A percentile compares a stretch with the other conserved stretches of the same genome.
phyloP scores from a whole-genome alignment of 1,284 basidiomycete species.

The Dichomitus squalens region DNA sequence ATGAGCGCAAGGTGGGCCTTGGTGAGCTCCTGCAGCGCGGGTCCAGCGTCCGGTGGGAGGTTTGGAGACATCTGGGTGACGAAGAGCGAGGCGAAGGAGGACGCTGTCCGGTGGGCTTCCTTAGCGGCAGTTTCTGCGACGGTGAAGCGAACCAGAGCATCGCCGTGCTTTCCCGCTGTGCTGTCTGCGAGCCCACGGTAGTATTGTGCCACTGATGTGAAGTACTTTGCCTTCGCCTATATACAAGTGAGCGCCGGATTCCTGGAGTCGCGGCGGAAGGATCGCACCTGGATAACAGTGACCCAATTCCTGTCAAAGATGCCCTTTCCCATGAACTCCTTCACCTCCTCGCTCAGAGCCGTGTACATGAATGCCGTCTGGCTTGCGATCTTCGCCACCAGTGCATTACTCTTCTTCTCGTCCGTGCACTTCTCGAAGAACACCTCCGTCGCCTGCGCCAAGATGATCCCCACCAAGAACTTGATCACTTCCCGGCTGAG shows the following conservation, averaged over 20 bases:
- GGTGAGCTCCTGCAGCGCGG: conserved; percentile 79
- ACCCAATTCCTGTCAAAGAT: conserved; percentile 97
- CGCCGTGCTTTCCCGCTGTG: conserved; percentile 81
- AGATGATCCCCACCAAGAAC: conserved; percentile 83
- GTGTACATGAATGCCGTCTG: conserved; percentile 86
- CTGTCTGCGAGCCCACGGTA: conserved; percentile 84
- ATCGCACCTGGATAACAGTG: conserved; percentile 73
- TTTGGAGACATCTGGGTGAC: conserved; percentile 76
- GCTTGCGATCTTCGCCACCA: conserved; percentile 86
- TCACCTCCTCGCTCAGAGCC: conserved; percentile 83
- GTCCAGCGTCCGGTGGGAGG: conserved; percentile 86
- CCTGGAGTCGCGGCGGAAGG: neutral
- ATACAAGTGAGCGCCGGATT: neutral
- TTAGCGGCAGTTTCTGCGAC: conserved; percentile 84
- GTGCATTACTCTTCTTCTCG: conserved; percentile 82
- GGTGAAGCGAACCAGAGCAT: conserved; percentile 81
- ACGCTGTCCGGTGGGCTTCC: conserved; percentile 76
- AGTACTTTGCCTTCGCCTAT: conserved; percentile 90
- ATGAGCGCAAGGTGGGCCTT: conserved; percentile 84
- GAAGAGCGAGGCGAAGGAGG: conserved; percentile 76
- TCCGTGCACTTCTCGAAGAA: conserved; percentile 95
- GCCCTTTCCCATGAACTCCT: conserved; percentile 94
- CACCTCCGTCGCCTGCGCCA: conserved; percentile 95
- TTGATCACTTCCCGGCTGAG: conserved; percentile 94
- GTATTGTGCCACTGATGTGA: conserved; percentile 86